Conservation (phyloP, 345 rosid genomes). For the Melaleuca quinquenervia region DNA sequence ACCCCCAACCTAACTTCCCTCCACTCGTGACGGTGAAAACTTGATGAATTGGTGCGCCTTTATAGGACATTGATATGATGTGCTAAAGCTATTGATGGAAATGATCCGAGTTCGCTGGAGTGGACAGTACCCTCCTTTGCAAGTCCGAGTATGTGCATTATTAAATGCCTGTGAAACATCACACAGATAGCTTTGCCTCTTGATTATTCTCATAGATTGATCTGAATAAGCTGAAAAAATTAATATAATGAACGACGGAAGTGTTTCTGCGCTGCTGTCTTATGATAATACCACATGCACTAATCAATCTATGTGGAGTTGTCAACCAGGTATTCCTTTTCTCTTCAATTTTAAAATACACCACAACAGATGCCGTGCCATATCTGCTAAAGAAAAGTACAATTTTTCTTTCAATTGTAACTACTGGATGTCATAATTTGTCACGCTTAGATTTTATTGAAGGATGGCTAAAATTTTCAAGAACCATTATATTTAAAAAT, state of each 20-base stretch:
- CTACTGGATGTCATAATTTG: neutral
- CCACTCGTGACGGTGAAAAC: neutral
- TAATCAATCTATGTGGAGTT: neutral
- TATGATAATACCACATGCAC: neutral
- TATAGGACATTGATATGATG: neutral
- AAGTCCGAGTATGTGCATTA: neutral
- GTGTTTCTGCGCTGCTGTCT: neutral
- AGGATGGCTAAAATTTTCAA: neutral
- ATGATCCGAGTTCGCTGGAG: neutral
- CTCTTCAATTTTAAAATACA: neutral
- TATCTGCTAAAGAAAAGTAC: neutral
- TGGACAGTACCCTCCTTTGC: neutral
- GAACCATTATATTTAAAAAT: neutral
- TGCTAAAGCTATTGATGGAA: neutral
- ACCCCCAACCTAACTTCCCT: neutral
- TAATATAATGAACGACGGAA: neutral
- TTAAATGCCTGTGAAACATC: neutral
- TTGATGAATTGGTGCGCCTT: neutral
- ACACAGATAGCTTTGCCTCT: neutral
- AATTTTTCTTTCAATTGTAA: neutral
- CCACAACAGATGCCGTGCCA: neutral
- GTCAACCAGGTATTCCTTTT: neutral
- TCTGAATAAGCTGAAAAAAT: neutral
- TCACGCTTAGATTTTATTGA: neutral
- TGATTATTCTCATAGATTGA: neutral